These are phyloP conservation scores for Vicia faba DNA, from an alignment of 306 rosid genomes.

Conservation along the genomic window DNA sequence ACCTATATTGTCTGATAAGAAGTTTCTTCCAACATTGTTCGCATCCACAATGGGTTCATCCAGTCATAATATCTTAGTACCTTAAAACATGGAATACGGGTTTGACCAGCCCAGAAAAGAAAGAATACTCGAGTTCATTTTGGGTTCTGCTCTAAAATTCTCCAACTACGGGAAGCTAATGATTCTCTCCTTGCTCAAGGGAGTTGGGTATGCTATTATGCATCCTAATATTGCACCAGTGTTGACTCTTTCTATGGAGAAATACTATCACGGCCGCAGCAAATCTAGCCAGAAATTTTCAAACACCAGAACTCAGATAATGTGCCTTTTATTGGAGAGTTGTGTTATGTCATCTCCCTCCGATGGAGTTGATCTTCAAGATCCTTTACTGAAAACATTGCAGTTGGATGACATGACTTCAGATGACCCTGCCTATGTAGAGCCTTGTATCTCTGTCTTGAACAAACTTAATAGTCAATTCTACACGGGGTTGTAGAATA, in stretches of 20 bases:
- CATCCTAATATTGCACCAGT: slow-evolving; percentile 53
- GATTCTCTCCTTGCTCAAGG: slow-evolving; percentile 80
- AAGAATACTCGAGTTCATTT: slow-evolving; percentile 63
- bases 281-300: slow-evolving; percentile 52
- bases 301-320: slow-evolving; percentile 59
- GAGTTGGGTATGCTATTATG: slow-evolving; percentile 64
- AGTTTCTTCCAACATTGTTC: slow-evolving; percentile 72
- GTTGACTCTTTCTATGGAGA: slow-evolving; percentile 56
- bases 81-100: slow-evolving; percentile 71
- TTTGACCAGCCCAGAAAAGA: slow-evolving; percentile 73
- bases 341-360: slow-evolving; percentile 59
- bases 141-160: slow-evolving; percentile 64
- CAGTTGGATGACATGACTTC: slow-evolving; percentile 60
- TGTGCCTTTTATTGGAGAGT: slow-evolving; percentile 81
- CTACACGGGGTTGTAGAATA: slow-evolving; percentile 52
- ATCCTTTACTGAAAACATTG: slow-evolving; percentile 65
- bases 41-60: slow-evolving; percentile 67
- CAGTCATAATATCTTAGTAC: slow-evolving; percentile 54
- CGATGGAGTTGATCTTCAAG: slow-evolving; percentile 56
- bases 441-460: slow-evolving; percentile 75
- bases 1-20: slow-evolving; percentile 69
- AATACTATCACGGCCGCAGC: slow-evolving; percentile 40
- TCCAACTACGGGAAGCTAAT: slow-evolving; percentile 80
- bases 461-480: slow-evolving; percentile 60
- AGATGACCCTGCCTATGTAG: slow-evolving; percentile 60